Evolutionary conservation across 2,329 filamentous ascomycete genomes (phyloP).

Genomic region (Chalaropsis thielavioides): DNA sequence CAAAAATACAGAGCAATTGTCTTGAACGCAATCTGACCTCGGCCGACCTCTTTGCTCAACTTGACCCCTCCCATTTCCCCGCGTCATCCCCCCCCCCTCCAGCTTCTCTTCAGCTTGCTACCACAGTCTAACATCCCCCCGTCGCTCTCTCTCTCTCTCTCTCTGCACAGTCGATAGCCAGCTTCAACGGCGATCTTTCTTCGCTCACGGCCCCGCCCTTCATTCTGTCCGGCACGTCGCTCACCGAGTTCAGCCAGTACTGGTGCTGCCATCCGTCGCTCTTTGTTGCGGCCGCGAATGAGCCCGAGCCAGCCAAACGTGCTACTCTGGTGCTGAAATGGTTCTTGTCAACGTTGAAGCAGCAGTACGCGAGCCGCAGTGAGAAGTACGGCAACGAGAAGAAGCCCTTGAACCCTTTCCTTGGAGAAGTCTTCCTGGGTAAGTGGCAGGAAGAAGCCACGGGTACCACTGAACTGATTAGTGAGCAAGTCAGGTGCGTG

Average conservation of each 20-base stretch:
- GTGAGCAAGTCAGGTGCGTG: slow-evolving; percentile 72
- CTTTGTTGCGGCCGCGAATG: slow-evolving; percentile 67
- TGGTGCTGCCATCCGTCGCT: slow-evolving; percentile 67
- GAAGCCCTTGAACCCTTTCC: slow-evolving; percentile 92
- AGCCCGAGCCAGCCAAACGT: slow-evolving; percentile 67
- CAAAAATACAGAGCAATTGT: background rate
- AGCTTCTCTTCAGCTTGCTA: slow-evolving; percentile 1
- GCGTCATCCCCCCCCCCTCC: background rate
- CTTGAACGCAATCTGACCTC: background rate
- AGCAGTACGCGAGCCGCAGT: slow-evolving; percentile 61
- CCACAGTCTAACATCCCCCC: background rate
- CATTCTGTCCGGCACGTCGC: slow-evolving; percentile 62
- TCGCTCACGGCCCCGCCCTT: slow-evolving; percentile 71
- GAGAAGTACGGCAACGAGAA: slow-evolving; percentile 82
- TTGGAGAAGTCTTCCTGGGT: slow-evolving; percentile 87
- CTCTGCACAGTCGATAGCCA: slow-evolving; percentile 49
- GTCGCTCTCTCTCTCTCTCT: background rate
- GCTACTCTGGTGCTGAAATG: slow-evolving; percentile 83
- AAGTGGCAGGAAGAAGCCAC: slow-evolving; percentile 64
- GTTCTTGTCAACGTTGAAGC: slow-evolving; percentile 87
- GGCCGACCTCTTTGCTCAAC: background rate
- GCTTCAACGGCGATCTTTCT: slow-evolving; percentile 69
- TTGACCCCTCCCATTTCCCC: background rate
- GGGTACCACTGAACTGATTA: slow-evolving; percentile 73
- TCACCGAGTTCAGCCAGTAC: slow-evolving; percentile 70